Evolutionary conservation across 2,329 filamentous ascomycete genomes (phyloP), one percentile per base, ranked within the genome.

Genomic region (Boeremia lycopersici): DNA sequence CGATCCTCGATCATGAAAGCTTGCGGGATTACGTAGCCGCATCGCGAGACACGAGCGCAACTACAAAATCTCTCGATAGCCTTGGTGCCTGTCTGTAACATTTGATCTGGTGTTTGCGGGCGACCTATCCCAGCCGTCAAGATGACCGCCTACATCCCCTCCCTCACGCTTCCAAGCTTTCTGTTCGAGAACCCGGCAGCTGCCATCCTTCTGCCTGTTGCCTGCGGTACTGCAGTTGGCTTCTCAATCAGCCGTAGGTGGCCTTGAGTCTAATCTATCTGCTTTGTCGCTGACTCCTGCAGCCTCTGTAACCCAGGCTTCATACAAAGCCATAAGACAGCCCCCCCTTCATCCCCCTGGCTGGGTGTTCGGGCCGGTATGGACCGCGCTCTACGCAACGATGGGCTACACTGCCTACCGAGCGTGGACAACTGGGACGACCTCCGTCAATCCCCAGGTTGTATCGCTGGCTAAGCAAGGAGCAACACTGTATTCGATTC

Each of bases 341-440:
- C 83, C 83, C 0, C 82, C 83, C n/a, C 70, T 80, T 41, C 76
- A 79, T 47, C 84, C 84, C 7, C 84, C 84, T 6, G 77, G 81
- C 30, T 83, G 80, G 76, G 71, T 85, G 30, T 86, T 86, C 62
- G 82, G 81, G 2, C 83, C 84, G 10, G 79, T 81, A 48, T 87
- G 84, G 84, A 85, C 83, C 8, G 59, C 77, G 3, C 76, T 87
- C 13, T 87, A 86, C 68, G 78, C 79, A 2, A 74, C 89, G 17
- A 97, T 96, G 91, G 93, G 93, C 55, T 97, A 95, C 75, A 89
- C 91, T 19, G 88, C 91, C 31, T 88, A 96, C 77, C 88, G 90
- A 40, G 91, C 89, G 49, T 87, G 89, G 70, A 83, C 76, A 17
- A 79, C 78, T 10, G 88, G 88, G 41, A 82, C 87, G 45, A 80